Evolutionary conservation across 805 yeast genomes (phyloP).

Genomic region (Candida ascalaphidarum): DNA sequence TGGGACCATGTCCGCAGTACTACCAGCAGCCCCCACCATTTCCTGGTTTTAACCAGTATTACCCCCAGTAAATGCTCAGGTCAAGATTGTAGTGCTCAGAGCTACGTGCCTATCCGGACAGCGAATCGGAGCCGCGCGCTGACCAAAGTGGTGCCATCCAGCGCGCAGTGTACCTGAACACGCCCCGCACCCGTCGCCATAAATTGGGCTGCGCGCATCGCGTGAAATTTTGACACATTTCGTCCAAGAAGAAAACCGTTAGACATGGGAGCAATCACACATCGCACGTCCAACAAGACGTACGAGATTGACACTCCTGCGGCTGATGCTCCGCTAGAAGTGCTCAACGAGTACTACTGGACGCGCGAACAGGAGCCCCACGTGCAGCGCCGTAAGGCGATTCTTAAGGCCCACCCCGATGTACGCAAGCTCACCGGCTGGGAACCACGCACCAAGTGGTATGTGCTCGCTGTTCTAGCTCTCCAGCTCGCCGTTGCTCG

Average conservation of each 20-base stretch:
- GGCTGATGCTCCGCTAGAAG: conserved; percentile 33
- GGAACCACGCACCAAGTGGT: conserved; percentile 80
- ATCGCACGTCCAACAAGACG: conserved; percentile 8
- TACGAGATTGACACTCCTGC: conserved; percentile 22
- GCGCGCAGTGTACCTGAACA: no score
- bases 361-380: conserved; percentile 80
- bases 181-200: no score
- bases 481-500: conserved; percentile 65
- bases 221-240: background rate
- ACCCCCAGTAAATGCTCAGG: no score
- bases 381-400: conserved; percentile 60
- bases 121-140: no score
- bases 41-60: no score
- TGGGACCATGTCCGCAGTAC: no score
- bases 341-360: conserved; percentile 69
- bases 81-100: no score
- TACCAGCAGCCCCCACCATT: no score
- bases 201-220: no score
- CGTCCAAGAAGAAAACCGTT: no score
- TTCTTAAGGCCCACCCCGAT: conserved; percentile 69
- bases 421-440: conserved; percentile 75
- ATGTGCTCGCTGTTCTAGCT: conserved; percentile 54
- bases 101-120: no score
- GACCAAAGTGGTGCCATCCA: no score
- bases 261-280: conserved; percentile 11